Conservation (phyloP, 176 grass and related monocot genomes). For the Cymbopogon citratus region DNA sequence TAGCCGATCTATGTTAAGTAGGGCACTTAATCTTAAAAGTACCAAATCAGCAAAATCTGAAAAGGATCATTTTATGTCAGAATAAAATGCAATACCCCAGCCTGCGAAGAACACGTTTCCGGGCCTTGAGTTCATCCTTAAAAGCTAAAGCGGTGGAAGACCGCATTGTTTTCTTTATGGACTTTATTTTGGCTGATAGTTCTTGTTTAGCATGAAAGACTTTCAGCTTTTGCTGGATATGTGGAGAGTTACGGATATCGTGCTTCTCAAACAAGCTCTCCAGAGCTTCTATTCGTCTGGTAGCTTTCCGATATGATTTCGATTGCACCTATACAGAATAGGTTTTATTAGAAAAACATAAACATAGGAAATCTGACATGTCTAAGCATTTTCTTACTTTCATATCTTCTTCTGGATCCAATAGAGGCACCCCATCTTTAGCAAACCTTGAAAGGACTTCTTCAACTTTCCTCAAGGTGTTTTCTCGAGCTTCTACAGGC, state of each 20-base stretch:
- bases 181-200: constrained; percentile 75
- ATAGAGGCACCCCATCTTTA: constrained; percentile 85
- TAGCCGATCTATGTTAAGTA: not conserved
- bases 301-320: constrained; percentile 66
- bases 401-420: constrained; percentile 99
- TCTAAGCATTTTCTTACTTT: constrained; percentile 57
- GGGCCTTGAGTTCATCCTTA: constrained; percentile 86
- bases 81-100: constrained; percentile 53
- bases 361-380: not conserved
- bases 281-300: constrained; percentile 81
- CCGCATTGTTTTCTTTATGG: constrained; percentile 71
- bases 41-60: not conserved
- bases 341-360: not conserved
- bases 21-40: not conserved
- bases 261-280: constrained; percentile 93
- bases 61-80: not conserved
- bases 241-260: constrained; percentile 58
- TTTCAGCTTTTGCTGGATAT: constrained; percentile 80
- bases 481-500: constrained; percentile 76
- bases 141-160: constrained; percentile 87
- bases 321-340: constrained; percentile 58
- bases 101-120: constrained; percentile 84
- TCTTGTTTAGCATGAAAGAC: constrained; percentile 88
- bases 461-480: constrained; percentile 71
- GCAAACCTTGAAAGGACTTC: constrained; percentile 80